phyloP scores from a whole-genome alignment of 2,329 filamentous ascomycete species.

The Colletotrichum zoysiae region DNA sequence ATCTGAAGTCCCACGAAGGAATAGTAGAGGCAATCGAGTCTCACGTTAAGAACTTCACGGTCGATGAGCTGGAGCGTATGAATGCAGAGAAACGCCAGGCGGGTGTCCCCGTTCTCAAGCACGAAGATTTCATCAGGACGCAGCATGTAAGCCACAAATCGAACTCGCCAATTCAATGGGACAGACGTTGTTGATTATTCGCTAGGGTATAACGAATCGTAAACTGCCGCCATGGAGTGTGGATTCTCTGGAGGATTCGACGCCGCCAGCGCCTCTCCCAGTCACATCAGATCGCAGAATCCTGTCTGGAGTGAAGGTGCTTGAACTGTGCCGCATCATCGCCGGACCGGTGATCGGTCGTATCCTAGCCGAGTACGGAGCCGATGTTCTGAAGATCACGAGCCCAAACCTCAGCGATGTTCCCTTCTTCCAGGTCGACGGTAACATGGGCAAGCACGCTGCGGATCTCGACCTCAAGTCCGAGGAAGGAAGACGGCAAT shows the following conservation, averaged over 20 bases:
- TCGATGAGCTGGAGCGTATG: slow-evolving; percentile 67
- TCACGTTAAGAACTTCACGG: slow-evolving; percentile 67
- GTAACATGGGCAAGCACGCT: slow-evolving; percentile 78
- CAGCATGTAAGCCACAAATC: slow-evolving; percentile 51
- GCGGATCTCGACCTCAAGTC: slow-evolving; percentile 73
- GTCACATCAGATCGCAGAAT: slow-evolving; percentile 46
- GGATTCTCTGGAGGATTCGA: slow-evolving; percentile 61
- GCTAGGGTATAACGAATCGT: slow-evolving; percentile 60
- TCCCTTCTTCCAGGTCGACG: slow-evolving; percentile 79
- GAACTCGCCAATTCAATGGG: no score
- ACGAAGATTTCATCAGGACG: slow-evolving; percentile 70
- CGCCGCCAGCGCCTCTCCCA: slow-evolving; percentile 60
- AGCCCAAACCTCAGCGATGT: slow-evolving; percentile 76
- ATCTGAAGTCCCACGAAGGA: slow-evolving; percentile 70
- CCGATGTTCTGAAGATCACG: slow-evolving; percentile 79
- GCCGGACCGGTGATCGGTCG: slow-evolving; percentile 80
- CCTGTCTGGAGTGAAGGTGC: slow-evolving; percentile 75
- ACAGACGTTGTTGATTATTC: slow-evolving; percentile 43
- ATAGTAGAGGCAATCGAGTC: slow-evolving; percentile 71
- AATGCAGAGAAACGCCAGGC: slow-evolving; percentile 70
- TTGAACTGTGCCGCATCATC: slow-evolving; percentile 82
- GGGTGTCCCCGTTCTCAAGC: slow-evolving; percentile 70
- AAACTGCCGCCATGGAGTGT: slow-evolving; percentile 63
- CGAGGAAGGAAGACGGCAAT: slow-evolving; percentile 62
- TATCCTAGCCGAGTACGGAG: slow-evolving; percentile 80